Percentiles rank a stretch among this genome's conserved stretches.
These are phyloP conservation scores for Lactarius trivialis DNA, from an alignment of 768 basidiomycete species.

Conservation along the genomic window DNA sequence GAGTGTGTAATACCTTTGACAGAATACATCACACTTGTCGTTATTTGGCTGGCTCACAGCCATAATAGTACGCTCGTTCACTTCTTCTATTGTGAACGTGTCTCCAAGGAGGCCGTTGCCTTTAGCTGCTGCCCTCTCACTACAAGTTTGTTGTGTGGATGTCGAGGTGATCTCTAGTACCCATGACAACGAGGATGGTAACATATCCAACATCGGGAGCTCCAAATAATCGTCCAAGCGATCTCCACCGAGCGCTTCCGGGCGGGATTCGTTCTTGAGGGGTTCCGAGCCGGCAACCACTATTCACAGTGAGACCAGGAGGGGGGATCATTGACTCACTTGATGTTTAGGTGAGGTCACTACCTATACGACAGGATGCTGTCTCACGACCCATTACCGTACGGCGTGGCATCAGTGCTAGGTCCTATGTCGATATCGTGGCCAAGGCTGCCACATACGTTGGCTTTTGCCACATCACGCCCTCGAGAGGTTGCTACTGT, in stretches of 20 bases:
- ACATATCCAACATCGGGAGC: conserved; percentile 11
- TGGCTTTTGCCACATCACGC: conserved; percentile 84
- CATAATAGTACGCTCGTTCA: too few relatives aligned
- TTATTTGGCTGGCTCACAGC: too few relatives aligned
- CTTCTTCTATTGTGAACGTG: conserved; percentile 34
- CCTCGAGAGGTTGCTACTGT: conserved; percentile 66
- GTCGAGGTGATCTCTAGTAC: conserved; percentile 10
- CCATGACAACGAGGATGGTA: conserved; percentile 6
- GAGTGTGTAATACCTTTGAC: background rate
- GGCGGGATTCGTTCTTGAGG: conserved; percentile 42
- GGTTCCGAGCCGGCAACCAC: conserved; percentile 27
- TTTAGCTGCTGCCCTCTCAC: conserved; percentile 38
- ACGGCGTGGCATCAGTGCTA: too few relatives aligned
- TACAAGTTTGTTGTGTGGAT: conserved; percentile 3
- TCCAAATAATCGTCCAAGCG: conserved; percentile 11
- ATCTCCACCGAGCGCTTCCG: conserved; percentile 27
- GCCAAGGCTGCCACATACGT: too few relatives aligned
- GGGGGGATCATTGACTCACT: too few relatives aligned
- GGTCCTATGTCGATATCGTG: conserved; percentile 93
- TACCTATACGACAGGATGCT: too few relatives aligned
- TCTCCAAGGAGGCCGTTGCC: conserved; percentile 51
- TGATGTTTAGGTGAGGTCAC: too few relatives aligned
- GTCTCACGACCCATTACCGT: too few relatives aligned
- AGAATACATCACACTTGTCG: background rate
- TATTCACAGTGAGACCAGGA: too few relatives aligned